Evolutionary conservation across 2,329 filamentous ascomycete genomes (phyloP).

Genomic region (Colletotrichum musae): DNA sequence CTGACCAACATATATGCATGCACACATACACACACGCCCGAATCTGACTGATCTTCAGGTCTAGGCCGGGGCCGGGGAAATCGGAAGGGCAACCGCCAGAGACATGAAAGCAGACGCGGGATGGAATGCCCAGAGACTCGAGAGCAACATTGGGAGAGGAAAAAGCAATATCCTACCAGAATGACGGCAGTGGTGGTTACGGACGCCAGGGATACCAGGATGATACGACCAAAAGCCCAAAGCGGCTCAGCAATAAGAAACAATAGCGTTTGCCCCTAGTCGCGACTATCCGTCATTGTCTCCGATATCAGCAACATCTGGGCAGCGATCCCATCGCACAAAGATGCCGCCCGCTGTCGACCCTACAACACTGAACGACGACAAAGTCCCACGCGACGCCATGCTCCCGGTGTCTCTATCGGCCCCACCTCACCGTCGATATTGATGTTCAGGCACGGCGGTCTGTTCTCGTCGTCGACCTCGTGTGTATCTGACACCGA

Average conservation of each 20-base stretch:
- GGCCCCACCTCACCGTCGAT: neutral
- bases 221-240: neutral
- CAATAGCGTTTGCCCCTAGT: neutral
- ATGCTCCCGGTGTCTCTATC: neutral
- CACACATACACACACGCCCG: neutral
- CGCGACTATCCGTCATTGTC: constrained; percentile 12
- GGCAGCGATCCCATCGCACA: constrained; percentile 28
- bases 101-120: neutral
- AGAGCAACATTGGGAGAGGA: neutral
- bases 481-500: neutral
- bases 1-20: constrained; percentile 9
- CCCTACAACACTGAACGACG: neutral
- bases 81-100: constrained; percentile 26
- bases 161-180: neutral
- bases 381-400: constrained; percentile 1
- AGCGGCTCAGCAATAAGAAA: constrained; percentile 23
- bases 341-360: too few species aligned
- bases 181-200: constrained; percentile 16
- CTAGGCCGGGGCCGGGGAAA: constrained; percentile 24
- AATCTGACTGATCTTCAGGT: constrained; percentile 34
- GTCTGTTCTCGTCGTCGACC: constrained; percentile 5
- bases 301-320: constrained; percentile 22
- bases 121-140: neutral
- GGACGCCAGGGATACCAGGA: neutral
- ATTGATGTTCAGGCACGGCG: constrained; percentile 21